Base-by-base conservation (phyloP, 352 stramenopile species). In the Salisapilia sapeloensis region DNA sequence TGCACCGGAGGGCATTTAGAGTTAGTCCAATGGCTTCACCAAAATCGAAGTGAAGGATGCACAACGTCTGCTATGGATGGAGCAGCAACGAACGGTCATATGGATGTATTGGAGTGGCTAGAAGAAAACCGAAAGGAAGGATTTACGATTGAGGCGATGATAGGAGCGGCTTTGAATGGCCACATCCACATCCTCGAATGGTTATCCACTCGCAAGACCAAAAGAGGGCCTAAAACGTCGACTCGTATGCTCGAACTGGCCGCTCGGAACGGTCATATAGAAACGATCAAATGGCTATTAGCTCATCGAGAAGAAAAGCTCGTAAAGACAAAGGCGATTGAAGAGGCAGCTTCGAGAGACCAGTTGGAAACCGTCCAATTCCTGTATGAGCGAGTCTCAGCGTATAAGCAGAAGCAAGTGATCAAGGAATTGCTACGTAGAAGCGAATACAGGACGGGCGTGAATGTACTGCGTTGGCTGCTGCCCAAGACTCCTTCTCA, bases 141-240 rank as follows among this genome's bases (percentile, higher is more conserved):
- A 15, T 47, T 44, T 29, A 35, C 31, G 6, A 27, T 45, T 11
- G 40, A 51, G 18, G 42, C 42, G 24, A 42, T 48, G 38, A 45
- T 44, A 17, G 30, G 29, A 3, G 47, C 47, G 3, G 35, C 43
- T 7, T 36, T 50, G 21, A 20, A 40, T 4, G 47, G 47, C 20
- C 42, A 52, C 35, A 23, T 48, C 13, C 35, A 51, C 13, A 24
- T 56, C 2, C 38, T 44, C 13, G 42, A 47, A 14, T 50, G 38
- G 26, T 18, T 45, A 3, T 38, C 45, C 30, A 17, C 25, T 1
- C 20, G 43, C 8, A 28, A 34, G 10, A 27, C 43, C 13, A 30
- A 44, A 30, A 30, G 42, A 8, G 29, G 38, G 18, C 42, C 47
- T 2, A 9, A 4, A 8, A 15, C 12, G 12, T 29, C 38, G 4